Evolutionary conservation across 495 filamentous ascomycete genomes (phyloP).

Genomic region (Lentithecium fluviatile): DNA sequence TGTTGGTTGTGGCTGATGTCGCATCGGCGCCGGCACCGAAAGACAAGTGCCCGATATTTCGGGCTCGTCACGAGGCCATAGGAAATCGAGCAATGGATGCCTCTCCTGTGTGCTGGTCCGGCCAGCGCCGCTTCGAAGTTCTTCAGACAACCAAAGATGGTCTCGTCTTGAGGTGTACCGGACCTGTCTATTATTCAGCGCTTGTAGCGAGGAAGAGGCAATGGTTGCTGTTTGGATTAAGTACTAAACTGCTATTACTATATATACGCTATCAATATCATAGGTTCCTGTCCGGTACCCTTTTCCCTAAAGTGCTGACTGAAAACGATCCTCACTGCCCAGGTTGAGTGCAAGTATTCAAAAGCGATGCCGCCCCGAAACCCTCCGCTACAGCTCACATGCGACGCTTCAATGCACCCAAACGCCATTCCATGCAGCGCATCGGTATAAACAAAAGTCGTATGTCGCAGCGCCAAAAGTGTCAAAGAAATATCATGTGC

Average conservation of each 20-base stretch:
- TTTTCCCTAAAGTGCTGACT: not conserved
- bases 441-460: not conserved
- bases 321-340: not conserved
- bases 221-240: no score
- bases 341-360: not conserved
- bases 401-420: conserved; percentile 9
- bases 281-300: not conserved
- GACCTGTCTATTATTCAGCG: no score
- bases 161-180: no score
- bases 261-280: conserved; percentile 1
- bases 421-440: conserved; percentile 24
- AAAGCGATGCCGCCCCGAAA: not conserved
- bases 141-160: no score
- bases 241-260: not conserved
- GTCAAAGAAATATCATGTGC: not conserved
- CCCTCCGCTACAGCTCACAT: not conserved
- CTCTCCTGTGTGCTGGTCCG: no score
- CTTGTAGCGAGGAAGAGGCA: no score
- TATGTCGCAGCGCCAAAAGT: not conserved
- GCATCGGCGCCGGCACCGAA: no score
- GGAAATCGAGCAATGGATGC: no score
- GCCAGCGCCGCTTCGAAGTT: no score
- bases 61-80: no score
- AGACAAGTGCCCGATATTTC: no score
- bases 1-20: no score